phyloP scores from a whole-genome alignment of 371 early-diverging fungal species.

The Mortierella sp. region DNA sequence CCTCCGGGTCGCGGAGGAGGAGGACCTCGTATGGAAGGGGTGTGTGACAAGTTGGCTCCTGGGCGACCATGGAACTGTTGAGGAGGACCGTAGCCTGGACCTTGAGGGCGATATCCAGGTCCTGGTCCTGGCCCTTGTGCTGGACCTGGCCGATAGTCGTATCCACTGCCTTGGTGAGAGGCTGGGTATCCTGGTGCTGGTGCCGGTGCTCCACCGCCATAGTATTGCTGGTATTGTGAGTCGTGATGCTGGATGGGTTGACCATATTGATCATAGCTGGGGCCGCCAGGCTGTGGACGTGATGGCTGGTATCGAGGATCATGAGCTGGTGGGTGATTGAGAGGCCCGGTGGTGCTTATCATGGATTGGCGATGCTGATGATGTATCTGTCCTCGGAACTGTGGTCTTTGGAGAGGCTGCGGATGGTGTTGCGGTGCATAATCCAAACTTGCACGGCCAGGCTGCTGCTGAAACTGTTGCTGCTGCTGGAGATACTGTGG shows the following conservation, averaged over 20 bases:
- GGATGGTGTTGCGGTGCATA: neutral
- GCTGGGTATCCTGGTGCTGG: slow-evolving; percentile 14
- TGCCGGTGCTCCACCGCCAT: slow-evolving; percentile 18
- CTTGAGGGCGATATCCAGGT: slow-evolving; percentile 5
- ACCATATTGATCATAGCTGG: slow-evolving; percentile 8
- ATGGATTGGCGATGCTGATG: slow-evolving; percentile 16
- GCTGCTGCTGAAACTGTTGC: slow-evolving; percentile 5
- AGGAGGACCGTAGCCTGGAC: slow-evolving; percentile 32
- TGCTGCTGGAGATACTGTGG: slow-evolving; percentile 20
- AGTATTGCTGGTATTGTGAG: neutral
- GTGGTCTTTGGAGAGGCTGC: slow-evolving; percentile 21
- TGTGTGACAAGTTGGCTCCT: slow-evolving; percentile 33
- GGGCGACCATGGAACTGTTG: slow-evolving; percentile 18
- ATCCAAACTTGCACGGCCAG: slow-evolving; percentile 23
- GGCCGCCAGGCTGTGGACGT: neutral
- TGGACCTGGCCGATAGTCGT: slow-evolving; percentile 4
- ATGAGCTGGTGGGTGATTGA: no score
- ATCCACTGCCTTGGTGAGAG: slow-evolving; percentile 14
- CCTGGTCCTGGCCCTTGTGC: no score
- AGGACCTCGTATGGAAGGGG: slow-evolving; percentile 46
- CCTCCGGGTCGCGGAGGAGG: slow-evolving; percentile 38
- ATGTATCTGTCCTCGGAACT: slow-evolving; percentile 19
- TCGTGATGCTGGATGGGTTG: neutral
- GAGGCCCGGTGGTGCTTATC: no score
- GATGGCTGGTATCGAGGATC: slow-evolving; percentile 23